Conservation (phyloP, 78 protist genomes). For the Neovahlkampfia damariscottae region DNA sequence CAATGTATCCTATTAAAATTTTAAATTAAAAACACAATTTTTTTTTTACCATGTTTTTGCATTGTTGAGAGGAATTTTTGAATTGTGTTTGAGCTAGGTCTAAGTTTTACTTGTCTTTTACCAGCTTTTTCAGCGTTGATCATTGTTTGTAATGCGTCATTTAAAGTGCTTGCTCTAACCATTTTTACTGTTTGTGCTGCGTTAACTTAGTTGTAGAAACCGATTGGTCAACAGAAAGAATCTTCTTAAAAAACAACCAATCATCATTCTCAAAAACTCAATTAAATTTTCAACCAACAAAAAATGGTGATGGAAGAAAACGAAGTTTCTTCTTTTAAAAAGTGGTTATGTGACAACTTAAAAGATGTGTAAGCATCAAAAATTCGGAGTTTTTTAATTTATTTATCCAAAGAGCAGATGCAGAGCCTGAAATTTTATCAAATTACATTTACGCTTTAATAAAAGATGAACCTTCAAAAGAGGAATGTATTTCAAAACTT, state of each 20-base stretch:
- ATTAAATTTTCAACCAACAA: background rate
- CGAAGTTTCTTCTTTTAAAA: too few relatives aligned
- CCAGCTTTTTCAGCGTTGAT: constrained; percentile 95
- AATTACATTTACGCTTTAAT: background rate
- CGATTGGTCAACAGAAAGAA: background rate
- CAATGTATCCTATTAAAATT: constrained; percentile 91
- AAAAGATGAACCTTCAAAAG: background rate
- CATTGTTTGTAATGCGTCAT: constrained; percentile 86
- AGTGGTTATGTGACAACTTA: too few relatives aligned
- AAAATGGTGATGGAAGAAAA: background rate
- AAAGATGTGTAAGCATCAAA: background rate
- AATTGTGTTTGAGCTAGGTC: constrained; percentile 96
- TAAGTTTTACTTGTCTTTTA: constrained; percentile 95
- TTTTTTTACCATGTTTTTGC: constrained; percentile 97
- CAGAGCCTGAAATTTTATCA: background rate
- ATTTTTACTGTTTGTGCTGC: constrained; percentile 3
- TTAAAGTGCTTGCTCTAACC: constrained; percentile 84
- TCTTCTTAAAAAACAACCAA: background rate
- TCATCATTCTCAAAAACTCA: background rate
- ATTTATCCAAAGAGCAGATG: background rate
- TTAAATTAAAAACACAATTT: background rate
- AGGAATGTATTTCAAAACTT: background rate
- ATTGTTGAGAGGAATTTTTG: constrained; percentile 94
- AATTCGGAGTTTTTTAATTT: background rate
- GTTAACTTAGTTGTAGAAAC: background rate